Evolutionary conservation across 2,329 filamentous ascomycete species (phyloP), one percentile per base, ranked within the genome.

Genomic region (Claviceps sp.): DNA sequence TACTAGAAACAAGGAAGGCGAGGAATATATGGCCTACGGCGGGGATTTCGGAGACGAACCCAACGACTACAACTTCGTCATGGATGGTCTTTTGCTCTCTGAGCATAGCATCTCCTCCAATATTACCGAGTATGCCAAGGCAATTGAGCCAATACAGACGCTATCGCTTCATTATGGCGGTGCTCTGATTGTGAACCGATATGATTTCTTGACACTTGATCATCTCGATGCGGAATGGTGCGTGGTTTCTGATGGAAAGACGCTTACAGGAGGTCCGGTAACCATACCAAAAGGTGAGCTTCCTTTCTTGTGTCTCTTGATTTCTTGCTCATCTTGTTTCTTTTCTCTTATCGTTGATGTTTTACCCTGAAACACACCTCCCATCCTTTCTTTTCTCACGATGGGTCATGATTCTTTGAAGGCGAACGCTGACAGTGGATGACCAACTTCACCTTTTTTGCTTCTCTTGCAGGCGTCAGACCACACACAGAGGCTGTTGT

Each of bases 41-140:
- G 79, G 79, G 2, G 79, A 83, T 59, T 83, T 81, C 61, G 76
- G 74, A 3, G 79, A 83, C 47, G 66, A 72, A 0, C 79, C 78
- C 0, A 79, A 83, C 55, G 79, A 83, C 57, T 68, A 66, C 1
- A 78, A 76, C 51, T 83, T 82, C 49, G 72, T 78, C 43, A 72
- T 80, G 68, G 77, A 80, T 53, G 78, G 78, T 2, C 65, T 80
- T 8, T 44, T 61, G 37, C 53, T 51, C 46, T 73, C 72, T 4
- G 64, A 70, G n/a, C 76, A 79, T 56, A 70, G 64, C 0, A 73
- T 76, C 0, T 72, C 70, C 0, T 75, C 76, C 0, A 77, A 78
- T 0, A 60, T 82, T 20, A 54, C 64, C 8, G 77, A 81, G 57
- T 75, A 78, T 56, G 75, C 75, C 56, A 81, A 81, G 57, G 74